Evolutionary conservation across 495 filamentous ascomycete genomes (phyloP).

Genomic region (Aspergillus avenaceus): DNA sequence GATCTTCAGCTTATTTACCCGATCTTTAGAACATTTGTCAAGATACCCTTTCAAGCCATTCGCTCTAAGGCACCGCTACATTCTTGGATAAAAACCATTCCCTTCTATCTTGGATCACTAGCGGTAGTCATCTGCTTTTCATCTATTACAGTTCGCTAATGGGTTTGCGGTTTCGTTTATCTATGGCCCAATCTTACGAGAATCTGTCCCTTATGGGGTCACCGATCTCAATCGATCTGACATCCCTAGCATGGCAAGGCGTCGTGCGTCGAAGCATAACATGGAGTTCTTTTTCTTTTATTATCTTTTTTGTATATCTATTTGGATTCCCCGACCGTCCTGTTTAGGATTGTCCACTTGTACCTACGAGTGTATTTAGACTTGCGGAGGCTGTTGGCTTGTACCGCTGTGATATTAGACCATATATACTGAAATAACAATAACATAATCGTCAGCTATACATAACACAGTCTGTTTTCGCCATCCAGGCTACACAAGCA

Average conservation of each 20-base stretch:
- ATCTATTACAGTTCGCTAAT: not conserved
- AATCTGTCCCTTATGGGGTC: not conserved
- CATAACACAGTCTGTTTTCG: not conserved
- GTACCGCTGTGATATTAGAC: not conserved
- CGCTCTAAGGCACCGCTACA: slow-evolving; percentile 1
- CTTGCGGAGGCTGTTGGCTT: not conserved
- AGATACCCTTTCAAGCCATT: slow-evolving; percentile 28
- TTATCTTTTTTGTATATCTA: slow-evolving; percentile 14
- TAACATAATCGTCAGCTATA: not conserved
- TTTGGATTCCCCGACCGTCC: slow-evolving; percentile 3
- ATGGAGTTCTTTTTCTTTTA: slow-evolving; percentile 14
- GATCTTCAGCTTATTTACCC: slow-evolving; percentile 8
- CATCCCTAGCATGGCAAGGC: slow-evolving; percentile 36
- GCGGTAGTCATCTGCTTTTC: slow-evolving; percentile 3
- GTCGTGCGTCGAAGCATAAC: slow-evolving; percentile 26
- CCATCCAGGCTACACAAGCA: not conserved
- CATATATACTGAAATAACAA: not conserved
- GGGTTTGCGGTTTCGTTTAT: not conserved
- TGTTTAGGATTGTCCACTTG: not conserved
- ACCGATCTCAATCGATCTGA: not conserved
- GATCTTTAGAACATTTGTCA: slow-evolving; percentile 17
- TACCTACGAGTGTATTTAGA: not conserved
- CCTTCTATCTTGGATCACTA: slow-evolving; percentile 4
- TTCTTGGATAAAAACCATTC: slow-evolving; percentile 8
- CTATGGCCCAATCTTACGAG: not conserved